Evolutionary conservation across 441 rosid genomes (phyloP).

Genomic region (Geranium incanum): DNA sequence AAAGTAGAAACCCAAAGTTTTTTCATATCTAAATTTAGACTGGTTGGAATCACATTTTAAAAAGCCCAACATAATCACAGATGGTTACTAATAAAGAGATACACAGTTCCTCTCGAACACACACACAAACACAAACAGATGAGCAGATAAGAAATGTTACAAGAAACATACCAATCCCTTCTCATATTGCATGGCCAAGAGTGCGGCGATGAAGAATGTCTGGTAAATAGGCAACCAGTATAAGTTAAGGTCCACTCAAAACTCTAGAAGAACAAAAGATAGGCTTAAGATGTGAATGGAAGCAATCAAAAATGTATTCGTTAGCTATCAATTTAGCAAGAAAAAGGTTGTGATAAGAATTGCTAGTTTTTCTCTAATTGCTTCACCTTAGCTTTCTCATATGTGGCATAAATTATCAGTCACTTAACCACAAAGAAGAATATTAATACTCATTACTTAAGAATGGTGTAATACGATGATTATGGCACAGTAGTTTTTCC

Average conservation of each 20-base stretch:
- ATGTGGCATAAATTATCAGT: too few relatives aligned
- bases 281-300: background rate
- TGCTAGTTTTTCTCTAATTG: background rate
- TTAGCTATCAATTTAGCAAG: background rate
- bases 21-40: background rate
- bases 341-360: background rate
- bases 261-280: background rate
- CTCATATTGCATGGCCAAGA: constrained; percentile 93
- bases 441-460: too few relatives aligned
- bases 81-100: background rate
- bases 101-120: background rate
- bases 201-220: constrained; percentile 95
- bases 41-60: background rate
- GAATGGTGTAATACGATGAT: too few relatives aligned
- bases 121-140: background rate
- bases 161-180: constrained; percentile 75
- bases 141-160: constrained; percentile 13
- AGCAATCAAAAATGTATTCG: background rate
- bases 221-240: constrained; percentile 30
- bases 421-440: too few relatives aligned
- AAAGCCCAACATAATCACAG: background rate
- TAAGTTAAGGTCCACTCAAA: constrained; percentile 14
- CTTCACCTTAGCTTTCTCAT: background rate
- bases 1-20: background rate
- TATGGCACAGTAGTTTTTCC: too few relatives aligned